Conservation (phyloP, 2,329 filamentous ascomycete genomes). For the Coniochaeta sp. region DNA sequence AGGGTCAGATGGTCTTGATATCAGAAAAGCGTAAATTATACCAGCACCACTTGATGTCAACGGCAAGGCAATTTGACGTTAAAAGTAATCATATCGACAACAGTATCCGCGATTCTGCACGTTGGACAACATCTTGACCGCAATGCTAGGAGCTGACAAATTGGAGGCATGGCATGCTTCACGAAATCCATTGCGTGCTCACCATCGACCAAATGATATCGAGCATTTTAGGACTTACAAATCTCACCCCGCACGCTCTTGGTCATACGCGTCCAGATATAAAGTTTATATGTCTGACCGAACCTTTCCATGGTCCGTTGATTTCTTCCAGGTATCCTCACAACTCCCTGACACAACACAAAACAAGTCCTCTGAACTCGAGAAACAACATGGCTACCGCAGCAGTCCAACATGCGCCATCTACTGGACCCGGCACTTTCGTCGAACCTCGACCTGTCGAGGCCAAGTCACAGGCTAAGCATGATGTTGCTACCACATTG, state of each 20-base stretch:
- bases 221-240: not conserved
- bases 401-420: not conserved
- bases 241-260: not conserved
- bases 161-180: constrained; percentile 1
- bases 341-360: not conserved
- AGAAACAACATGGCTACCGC: constrained; percentile 1
- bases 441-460: not conserved
- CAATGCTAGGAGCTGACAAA: not conserved
- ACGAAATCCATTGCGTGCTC: constrained; percentile 3
- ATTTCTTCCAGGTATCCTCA: not conserved
- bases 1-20: no score
- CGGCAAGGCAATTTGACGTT: not conserved
- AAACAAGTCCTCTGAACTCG: not conserved
- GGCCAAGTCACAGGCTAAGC: not conserved
- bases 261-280: not conserved
- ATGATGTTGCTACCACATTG: constrained; percentile 24
- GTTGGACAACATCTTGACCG: not conserved
- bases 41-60: not conserved
- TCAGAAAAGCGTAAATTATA: not conserved
- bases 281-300: not conserved
- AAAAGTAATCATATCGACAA: not conserved
- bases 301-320: not conserved
- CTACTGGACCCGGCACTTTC: not conserved
- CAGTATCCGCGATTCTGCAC: not conserved
- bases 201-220: not conserved